These are phyloP conservation scores for Aechmea fasciata DNA, from an alignment of 176 grass and related monocot species.

Conservation along the genomic window DNA sequence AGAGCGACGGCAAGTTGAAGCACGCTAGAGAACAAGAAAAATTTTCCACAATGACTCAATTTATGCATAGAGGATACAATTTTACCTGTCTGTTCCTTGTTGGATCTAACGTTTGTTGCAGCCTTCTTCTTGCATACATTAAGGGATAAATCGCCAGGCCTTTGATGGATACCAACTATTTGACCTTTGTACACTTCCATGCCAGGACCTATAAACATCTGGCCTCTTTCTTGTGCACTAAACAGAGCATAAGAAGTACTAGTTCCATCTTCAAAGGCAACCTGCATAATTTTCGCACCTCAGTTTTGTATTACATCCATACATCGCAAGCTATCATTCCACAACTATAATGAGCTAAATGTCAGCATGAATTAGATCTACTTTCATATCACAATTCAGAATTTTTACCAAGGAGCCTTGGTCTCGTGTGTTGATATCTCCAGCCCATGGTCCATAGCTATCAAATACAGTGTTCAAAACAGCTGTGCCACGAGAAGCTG, in stretches of 20 bases:
- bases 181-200: slow-evolving; percentile 88
- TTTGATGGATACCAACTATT: slow-evolving; percentile 91
- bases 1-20: too few relatives aligned
- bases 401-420: slow-evolving; percentile 81
- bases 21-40: neutral
- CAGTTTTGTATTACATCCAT: slow-evolving; percentile 4
- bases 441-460: slow-evolving; percentile 76
- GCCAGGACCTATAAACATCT: slow-evolving; percentile 69
- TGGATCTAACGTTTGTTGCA: slow-evolving; percentile 88
- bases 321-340: neutral
- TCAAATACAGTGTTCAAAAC: slow-evolving; percentile 87
- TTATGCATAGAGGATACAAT: slow-evolving; percentile 1
- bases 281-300: slow-evolving; percentile 36
- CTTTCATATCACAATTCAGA: neutral
- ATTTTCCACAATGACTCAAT: slow-evolving; percentile 6
- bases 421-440: slow-evolving; percentile 66
- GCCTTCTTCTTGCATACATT: slow-evolving; percentile 99
- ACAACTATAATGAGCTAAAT: neutral
- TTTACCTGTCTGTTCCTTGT: slow-evolving; percentile 92
- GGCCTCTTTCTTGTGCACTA: slow-evolving; percentile 94
- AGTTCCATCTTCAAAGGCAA: slow-evolving; percentile 91
- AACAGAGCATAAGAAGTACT: slow-evolving; percentile 80
- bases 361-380: neutral
- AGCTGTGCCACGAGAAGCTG: slow-evolving; percentile 85
- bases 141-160: slow-evolving; percentile 82